These are phyloP conservation scores for Asterophora lycoperdoides DNA, from an alignment of 768 basidiomycete species.

Conservation along the genomic window DNA sequence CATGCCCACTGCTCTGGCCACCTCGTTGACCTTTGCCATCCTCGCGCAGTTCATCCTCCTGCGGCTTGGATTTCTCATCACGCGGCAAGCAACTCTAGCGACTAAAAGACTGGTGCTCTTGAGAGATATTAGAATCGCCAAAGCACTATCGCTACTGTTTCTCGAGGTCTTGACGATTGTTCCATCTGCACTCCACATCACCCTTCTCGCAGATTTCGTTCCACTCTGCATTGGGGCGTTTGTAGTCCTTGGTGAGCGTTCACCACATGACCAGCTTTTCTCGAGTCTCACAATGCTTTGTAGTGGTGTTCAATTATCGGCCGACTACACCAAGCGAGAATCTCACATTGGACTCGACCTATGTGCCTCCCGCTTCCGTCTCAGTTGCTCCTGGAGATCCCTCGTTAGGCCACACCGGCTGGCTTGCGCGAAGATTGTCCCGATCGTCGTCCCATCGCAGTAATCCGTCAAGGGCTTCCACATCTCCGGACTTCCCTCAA, in stretches of 20 bases:
- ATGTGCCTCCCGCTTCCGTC: constrained; percentile 2
- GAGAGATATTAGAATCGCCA: constrained; percentile 9
- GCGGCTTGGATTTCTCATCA: constrained; percentile 4
- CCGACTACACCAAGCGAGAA: background rate
- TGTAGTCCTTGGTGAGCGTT: constrained; percentile 9
- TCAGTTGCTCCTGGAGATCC: background rate
- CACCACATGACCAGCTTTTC: background rate
- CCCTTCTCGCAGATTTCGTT: constrained; percentile 13
- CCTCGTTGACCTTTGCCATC: constrained; percentile 7
- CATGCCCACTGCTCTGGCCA: constrained; percentile 12
- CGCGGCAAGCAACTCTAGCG: background rate
- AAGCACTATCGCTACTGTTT: constrained; percentile 10
- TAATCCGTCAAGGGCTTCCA: background rate
- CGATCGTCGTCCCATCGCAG: background rate
- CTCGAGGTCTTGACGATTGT: constrained; percentile 12
- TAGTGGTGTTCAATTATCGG: constrained; percentile 11
- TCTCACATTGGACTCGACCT: background rate
- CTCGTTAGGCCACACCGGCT: constrained; percentile 3
- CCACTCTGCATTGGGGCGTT: constrained; percentile 13
- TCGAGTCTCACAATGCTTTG: background rate
- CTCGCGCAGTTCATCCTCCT: constrained; percentile 9
- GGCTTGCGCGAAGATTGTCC: constrained; percentile 4
- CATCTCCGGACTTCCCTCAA: background rate
- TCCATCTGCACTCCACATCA: constrained; percentile 12
- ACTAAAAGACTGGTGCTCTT: constrained; percentile 2